These are phyloP conservation scores for Volvox africanus DNA, from an alignment of 139 green algal genomes.

Conservation along the genomic window DNA sequence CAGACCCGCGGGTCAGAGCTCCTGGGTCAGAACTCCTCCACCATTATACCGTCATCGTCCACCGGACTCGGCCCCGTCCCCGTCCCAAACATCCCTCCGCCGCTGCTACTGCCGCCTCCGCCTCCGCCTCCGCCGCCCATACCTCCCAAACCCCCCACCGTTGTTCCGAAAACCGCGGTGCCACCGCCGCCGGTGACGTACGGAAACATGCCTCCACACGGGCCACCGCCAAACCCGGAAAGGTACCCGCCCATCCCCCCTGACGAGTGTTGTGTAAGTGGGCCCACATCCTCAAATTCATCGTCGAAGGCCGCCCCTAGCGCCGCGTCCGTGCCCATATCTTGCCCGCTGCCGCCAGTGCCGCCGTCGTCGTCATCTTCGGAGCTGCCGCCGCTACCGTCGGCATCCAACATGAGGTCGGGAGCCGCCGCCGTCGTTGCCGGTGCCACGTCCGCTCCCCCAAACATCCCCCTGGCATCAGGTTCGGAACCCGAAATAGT, in stretches of 20 bases:
- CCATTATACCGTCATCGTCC: slow-evolving; percentile 2
- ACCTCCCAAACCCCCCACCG: not conserved
- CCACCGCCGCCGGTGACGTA: too few relatives aligned
- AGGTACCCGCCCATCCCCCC: not conserved
- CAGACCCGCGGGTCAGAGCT: not conserved
- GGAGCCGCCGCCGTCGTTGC: not conserved
- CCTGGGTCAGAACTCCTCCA: slow-evolving; percentile 14
- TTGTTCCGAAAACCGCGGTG: not conserved
- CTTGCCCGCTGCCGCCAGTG: not conserved
- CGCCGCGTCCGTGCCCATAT: not conserved
- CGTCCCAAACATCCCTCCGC: not conserved
- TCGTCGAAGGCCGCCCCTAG: not conserved
- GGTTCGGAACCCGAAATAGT: not conserved
- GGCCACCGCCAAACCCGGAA: not conserved
- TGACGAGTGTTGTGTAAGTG: not conserved
- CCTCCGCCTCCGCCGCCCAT: not conserved
- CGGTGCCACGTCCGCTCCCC: not conserved
- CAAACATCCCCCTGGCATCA: not conserved
- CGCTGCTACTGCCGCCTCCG: not conserved
- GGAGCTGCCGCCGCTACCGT: not conserved
- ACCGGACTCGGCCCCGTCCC: not conserved
- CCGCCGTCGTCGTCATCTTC: not conserved
- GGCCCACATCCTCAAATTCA: not conserved
- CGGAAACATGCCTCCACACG: too few relatives aligned
- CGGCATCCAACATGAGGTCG: slow-evolving; percentile 14